These are phyloP conservation scores for Kurtzmaniella cleridarum DNA, from an alignment of 805 yeast genomes.

Conservation along the genomic window DNA sequence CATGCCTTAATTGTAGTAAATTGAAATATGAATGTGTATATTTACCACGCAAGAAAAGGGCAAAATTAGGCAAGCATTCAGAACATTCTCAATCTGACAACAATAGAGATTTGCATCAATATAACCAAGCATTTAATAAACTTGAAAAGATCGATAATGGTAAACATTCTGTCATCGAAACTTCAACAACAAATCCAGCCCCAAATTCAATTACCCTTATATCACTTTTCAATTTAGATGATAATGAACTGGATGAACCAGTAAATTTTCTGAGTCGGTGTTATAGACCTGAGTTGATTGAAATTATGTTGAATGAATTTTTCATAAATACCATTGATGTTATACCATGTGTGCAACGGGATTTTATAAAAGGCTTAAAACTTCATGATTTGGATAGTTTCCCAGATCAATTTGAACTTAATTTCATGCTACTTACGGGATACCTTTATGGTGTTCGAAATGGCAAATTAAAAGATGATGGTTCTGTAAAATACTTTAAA, in stretches of 20 bases:
- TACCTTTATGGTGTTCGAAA: neutral
- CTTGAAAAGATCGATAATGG: too few species aligned
- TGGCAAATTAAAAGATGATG: neutral
- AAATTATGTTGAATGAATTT: too few species aligned
- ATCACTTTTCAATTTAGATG: too few species aligned
- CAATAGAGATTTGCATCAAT: too few species aligned
- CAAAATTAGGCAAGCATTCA: neutral
- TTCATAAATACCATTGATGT: too few species aligned
- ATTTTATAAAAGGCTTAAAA: neutral
- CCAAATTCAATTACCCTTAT: neutral
- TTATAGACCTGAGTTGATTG: too few species aligned
- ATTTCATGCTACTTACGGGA: neutral
- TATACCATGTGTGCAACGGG: neutral
- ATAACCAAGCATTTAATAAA: too few species aligned
- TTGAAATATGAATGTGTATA: slow-evolving; percentile 26
- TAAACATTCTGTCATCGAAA: too few species aligned
- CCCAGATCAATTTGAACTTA: neutral
- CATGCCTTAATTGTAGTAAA: slow-evolving; percentile 22
- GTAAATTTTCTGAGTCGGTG: too few species aligned
- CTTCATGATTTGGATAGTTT: neutral
- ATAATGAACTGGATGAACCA: too few species aligned
- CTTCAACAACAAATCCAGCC: too few species aligned
- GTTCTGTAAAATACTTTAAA: neutral
- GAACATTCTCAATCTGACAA: too few species aligned
- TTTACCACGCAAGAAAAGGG: slow-evolving; percentile 14